Evolutionary conservation across 768 basidiomycete genomes (phyloP).

Genomic region (Peribolospora kevripleyi): DNA sequence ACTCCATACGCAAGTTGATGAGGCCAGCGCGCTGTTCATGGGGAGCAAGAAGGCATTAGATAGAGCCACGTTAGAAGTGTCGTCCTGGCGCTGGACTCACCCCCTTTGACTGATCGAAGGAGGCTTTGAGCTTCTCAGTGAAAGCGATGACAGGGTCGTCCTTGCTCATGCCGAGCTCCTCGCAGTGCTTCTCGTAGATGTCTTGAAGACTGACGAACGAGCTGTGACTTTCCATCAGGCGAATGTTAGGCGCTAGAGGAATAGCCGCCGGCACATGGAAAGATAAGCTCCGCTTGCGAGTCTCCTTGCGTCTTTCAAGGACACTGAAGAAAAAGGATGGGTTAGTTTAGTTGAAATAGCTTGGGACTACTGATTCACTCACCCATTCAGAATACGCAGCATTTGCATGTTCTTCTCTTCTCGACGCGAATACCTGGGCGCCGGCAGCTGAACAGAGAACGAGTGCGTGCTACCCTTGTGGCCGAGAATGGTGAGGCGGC

Average conservation of each 20-base stretch:
- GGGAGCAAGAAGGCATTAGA: neutral
- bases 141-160: slow-evolving; percentile 73
- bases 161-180: slow-evolving; percentile 42
- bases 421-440: slow-evolving; percentile 57
- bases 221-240: slow-evolving; percentile 70
- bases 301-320: slow-evolving; percentile 67
- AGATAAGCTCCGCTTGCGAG: slow-evolving; percentile 61
- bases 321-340: slow-evolving; percentile 28
- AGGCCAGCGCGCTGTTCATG: slow-evolving; percentile 21
- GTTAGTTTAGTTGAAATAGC: neutral
- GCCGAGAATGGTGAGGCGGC: slow-evolving; percentile 71
- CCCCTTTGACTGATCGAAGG: neutral
- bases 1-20: slow-evolving; percentile 50
- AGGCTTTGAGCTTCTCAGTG: slow-evolving; percentile 46
- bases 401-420: slow-evolving; percentile 82
- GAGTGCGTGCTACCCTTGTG: slow-evolving; percentile 69
- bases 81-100: slow-evolving; percentile 1
- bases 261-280: slow-evolving; percentile 81
- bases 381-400: slow-evolving; percentile 88
- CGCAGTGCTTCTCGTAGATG: slow-evolving; percentile 75
- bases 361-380: slow-evolving; percentile 11
- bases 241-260: slow-evolving; percentile 48
- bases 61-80: neutral
- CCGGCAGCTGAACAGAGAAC: slow-evolving; percentile 75
- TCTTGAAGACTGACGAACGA: slow-evolving; percentile 80